phyloP scores from a whole-genome alignment of 345 rosid species.

The Eucalyptus curtisii region DNA sequence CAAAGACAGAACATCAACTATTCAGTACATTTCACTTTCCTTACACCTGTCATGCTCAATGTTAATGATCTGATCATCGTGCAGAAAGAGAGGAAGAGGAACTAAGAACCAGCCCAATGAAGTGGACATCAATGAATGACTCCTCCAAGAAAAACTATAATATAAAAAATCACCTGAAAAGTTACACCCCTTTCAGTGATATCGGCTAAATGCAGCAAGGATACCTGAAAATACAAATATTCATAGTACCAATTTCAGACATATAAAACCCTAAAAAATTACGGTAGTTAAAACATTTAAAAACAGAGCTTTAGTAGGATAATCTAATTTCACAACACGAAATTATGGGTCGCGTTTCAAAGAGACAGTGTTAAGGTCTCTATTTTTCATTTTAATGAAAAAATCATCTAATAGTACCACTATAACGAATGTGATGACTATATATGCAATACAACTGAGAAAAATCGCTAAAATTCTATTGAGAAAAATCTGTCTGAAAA shows the following conservation, averaged over 20 bases:
- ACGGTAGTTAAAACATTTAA: neutral
- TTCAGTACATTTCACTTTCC: neutral
- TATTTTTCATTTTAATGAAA: neutral
- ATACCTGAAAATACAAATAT: slow-evolving; percentile 32
- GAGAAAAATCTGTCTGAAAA: neutral
- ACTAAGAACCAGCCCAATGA: neutral
- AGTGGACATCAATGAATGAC: neutral
- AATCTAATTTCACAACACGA: neutral
- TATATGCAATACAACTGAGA: neutral
- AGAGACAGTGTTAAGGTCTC: neutral
- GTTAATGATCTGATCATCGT: neutral
- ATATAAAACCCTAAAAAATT: neutral
- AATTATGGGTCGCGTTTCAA: neutral
- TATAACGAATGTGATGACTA: neutral
- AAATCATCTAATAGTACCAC: neutral
- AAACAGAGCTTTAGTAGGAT: neutral
- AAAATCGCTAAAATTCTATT: neutral
- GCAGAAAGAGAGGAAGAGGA: neutral
- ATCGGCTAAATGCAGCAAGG: slow-evolving; percentile 69
- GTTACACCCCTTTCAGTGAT: slow-evolving; percentile 74
- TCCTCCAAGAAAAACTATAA: neutral
- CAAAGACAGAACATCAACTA: neutral
- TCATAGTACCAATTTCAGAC: neutral
- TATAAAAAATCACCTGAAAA: slow-evolving; percentile 40
- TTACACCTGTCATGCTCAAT: neutral